Conservation (phyloP, 345 rosid genomes). For the Eucalyptus rudis region DNA sequence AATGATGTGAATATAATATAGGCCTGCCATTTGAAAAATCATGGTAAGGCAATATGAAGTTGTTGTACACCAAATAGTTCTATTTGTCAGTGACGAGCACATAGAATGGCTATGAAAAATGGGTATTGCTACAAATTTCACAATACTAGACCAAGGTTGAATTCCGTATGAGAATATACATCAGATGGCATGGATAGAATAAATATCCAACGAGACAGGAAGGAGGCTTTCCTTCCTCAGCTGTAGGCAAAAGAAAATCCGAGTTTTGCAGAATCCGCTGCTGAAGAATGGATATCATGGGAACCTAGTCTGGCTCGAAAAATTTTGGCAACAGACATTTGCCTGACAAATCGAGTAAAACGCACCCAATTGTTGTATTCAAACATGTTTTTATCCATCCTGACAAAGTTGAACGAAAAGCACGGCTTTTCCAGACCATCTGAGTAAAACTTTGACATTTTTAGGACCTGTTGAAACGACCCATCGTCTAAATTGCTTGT, state of each 20-base stretch:
- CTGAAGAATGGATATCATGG: not conserved
- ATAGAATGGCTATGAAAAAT: not conserved
- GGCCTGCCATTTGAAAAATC: slow-evolving; percentile 16
- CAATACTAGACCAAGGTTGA: not conserved
- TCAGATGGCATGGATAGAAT: not conserved
- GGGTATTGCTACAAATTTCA: slow-evolving; percentile 1
- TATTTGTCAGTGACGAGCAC: slow-evolving; percentile 1
- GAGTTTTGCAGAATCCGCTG: slow-evolving; percentile 1
- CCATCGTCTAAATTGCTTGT: slow-evolving; percentile 9
- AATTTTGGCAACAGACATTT: slow-evolving; percentile 16
- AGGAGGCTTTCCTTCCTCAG: not conserved
- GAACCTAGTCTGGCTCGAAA: slow-evolving; percentile 28
- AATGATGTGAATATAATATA: not conserved
- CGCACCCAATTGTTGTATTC: slow-evolving; percentile 23
- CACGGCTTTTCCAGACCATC: slow-evolving; percentile 6
- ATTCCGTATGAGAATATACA: slow-evolving; percentile 1
- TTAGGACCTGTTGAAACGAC: slow-evolving; percentile 26
- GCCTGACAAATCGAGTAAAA: slow-evolving; percentile 23
- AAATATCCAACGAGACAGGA: not conserved
- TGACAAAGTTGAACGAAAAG: slow-evolving; percentile 26
- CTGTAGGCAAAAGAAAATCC: slow-evolving; percentile 12
- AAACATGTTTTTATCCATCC: slow-evolving; percentile 34
- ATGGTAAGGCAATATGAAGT: not conserved
- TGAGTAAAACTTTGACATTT: slow-evolving; percentile 23
- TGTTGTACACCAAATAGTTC: not conserved